Evolutionary conservation across 129 eudicot genomes (phyloP).

Genomic region (Artemisia argyi): DNA sequence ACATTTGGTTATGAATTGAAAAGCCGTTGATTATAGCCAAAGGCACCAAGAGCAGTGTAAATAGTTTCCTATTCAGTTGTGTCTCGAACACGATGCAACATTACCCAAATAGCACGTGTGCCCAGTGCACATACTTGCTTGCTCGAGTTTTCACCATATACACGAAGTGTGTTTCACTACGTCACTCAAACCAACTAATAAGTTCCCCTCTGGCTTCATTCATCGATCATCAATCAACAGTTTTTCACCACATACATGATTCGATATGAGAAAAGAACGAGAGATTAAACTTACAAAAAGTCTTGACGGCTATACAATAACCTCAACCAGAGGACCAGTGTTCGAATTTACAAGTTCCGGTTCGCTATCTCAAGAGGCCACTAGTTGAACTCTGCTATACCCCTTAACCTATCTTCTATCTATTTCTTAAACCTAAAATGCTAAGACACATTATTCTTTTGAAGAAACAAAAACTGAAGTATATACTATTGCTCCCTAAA

Average conservation of each 20-base stretch:
- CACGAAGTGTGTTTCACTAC: no score
- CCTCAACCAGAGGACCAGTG: constrained; percentile 2
- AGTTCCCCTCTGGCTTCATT: not conserved
- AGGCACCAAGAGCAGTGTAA: no score
- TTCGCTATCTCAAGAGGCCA: constrained; percentile 23
- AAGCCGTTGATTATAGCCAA: no score
- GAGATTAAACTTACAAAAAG: not conserved
- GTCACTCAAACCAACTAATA: not conserved
- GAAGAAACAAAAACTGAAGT: not conserved
- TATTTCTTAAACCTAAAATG: constrained; percentile 4
- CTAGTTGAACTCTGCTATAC: constrained; percentile 11
- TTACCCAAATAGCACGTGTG: no score
- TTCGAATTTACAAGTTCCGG: constrained; percentile 18
- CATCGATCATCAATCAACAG: not conserved
- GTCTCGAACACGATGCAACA: no score
- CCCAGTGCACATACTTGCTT: no score
- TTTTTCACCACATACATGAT: not conserved
- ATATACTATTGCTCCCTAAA: not conserved
- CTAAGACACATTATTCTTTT: not conserved
- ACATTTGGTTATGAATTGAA: no score
- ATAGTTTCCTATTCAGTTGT: no score
- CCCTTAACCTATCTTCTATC: constrained; percentile 8
- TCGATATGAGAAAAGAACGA: not conserved
- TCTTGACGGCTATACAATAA: constrained; percentile 15
- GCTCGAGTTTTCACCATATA: no score